Conservation (phyloP, 352 stramenopile genomes). For the Pythium grandisporangium region DNA sequence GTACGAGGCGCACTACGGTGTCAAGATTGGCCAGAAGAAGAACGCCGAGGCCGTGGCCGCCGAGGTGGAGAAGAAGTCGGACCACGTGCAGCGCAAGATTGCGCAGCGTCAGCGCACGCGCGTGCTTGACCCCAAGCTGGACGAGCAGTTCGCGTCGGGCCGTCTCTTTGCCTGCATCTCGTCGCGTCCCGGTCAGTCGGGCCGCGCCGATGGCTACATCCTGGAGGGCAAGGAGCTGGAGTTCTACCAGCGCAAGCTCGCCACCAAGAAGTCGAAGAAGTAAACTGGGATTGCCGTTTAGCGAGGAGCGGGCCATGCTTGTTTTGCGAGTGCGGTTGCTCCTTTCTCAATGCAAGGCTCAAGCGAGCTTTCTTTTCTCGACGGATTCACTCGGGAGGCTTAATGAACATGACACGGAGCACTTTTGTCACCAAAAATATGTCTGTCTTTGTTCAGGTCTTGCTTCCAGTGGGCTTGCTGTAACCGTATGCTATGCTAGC, state of each 20-base stretch:
- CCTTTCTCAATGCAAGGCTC: no score
- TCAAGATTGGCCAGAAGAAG: constrained; percentile 88
- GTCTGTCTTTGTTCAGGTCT: background rate
- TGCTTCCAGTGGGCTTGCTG: background rate
- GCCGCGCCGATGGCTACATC: constrained; percentile 98
- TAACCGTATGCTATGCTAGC: no score
- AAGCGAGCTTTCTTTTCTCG: no score
- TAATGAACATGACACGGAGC: no score
- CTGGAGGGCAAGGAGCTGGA: constrained; percentile 99
- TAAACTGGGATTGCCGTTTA: constrained; percentile 27
- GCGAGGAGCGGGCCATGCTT: no score
- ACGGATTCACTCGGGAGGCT: no score
- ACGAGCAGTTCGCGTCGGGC: constrained; percentile 96
- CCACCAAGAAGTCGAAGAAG: constrained; percentile 99
- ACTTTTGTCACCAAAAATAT: constrained; percentile 3
- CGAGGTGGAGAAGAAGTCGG: constrained; percentile 90
- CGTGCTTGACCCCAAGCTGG: constrained; percentile 90
- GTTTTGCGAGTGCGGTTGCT: no score
- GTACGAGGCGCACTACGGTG: constrained; percentile 99
- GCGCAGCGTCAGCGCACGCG: constrained; percentile 89
- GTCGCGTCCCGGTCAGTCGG: constrained; percentile 97
- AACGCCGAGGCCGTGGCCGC: constrained; percentile 65
- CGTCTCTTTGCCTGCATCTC: constrained; percentile 96
- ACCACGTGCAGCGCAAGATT: constrained; percentile 92
- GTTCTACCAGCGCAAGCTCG: constrained; percentile 99